phyloP scores from a whole-genome alignment of 352 stramenopile species.

The Globisporangium apiculatum region DNA sequence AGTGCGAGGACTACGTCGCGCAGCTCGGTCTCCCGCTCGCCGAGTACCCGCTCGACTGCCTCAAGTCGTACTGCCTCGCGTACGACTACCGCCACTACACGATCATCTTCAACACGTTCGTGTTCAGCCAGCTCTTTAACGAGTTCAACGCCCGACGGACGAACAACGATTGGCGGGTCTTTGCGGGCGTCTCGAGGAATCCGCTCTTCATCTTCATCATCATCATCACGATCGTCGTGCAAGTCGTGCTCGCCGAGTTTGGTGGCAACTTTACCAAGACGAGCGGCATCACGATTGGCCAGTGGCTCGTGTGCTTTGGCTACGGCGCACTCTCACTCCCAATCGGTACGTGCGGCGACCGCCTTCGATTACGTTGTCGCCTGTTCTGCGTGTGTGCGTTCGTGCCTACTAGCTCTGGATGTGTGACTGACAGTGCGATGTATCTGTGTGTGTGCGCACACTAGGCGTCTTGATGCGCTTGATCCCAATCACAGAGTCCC shows the following conservation, averaged over 20 bases:
- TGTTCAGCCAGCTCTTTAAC: constrained; percentile 95
- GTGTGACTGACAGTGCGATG: neutral
- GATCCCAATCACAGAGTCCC: constrained; percentile 61
- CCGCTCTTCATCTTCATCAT: constrained; percentile 92
- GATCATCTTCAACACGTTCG: constrained; percentile 98
- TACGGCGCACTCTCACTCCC: constrained; percentile 58
- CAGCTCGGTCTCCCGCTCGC: constrained; percentile 19
- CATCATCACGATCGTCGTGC: constrained; percentile 86
- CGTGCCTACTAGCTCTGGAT: neutral
- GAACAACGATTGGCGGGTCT: constrained; percentile 95
- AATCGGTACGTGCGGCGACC: constrained; percentile 33
- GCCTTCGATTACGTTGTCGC: neutral
- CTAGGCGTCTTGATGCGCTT: constrained; percentile 67
- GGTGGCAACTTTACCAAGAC: constrained; percentile 88
- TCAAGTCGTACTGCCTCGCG: constrained; percentile 33
- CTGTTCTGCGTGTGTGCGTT: neutral
- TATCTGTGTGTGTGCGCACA: neutral
- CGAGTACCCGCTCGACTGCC: constrained; percentile 43
- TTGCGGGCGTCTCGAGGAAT: constrained; percentile 89
- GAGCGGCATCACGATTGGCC: constrained; percentile 43
- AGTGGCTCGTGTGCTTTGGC: constrained; percentile 61
- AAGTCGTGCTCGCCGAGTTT: constrained; percentile 95
- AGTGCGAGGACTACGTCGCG: constrained; percentile 56
- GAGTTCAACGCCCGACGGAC: constrained; percentile 84
- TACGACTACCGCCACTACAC: constrained; percentile 93